Evolutionary conservation across 1,139 yeast species (phyloP).

Genomic region (Geotrichum carabidarum): DNA sequence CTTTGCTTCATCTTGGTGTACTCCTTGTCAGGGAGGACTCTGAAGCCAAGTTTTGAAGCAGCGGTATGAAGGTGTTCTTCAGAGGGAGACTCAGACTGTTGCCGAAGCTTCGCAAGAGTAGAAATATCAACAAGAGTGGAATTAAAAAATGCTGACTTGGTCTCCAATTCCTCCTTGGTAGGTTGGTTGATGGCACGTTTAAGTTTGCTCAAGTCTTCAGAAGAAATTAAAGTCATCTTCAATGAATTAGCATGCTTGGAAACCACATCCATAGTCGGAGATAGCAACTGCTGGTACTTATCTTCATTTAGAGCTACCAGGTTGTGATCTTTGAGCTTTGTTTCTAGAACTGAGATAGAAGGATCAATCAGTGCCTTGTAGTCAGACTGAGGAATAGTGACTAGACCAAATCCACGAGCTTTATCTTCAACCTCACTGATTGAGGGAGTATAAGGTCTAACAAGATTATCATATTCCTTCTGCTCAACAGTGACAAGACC

Average conservation of each 20-base stretch:
- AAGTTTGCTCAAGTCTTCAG: slow-evolving; percentile 28
- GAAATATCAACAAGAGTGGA: slow-evolving; percentile 36
- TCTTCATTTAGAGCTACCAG: slow-evolving; percentile 23
- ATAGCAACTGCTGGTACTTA: slow-evolving; percentile 31
- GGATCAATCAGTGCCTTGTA: slow-evolving; percentile 28
- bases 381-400: slow-evolving; percentile 15
- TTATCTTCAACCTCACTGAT: slow-evolving; percentile 26
- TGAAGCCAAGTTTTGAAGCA: slow-evolving; percentile 31
- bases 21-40: slow-evolving; percentile 29
- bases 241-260: slow-evolving; percentile 4
- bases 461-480: slow-evolving; percentile 22
- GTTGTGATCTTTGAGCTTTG: slow-evolving; percentile 10
- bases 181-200: slow-evolving; percentile 24
- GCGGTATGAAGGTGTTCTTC: slow-evolving; percentile 26
- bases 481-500: slow-evolving; percentile 31
- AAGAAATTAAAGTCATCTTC: slow-evolving; percentile 41
- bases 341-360: slow-evolving; percentile 22
- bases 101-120: slow-evolving; percentile 25
- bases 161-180: slow-evolving; percentile 7
- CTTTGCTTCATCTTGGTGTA: slow-evolving; percentile 21
- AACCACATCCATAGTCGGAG: slow-evolving; percentile 8
- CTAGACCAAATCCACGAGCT: slow-evolving; percentile 22
- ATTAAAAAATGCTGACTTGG: slow-evolving; percentile 33
- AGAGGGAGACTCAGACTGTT: slow-evolving; percentile 30
- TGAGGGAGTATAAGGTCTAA: slow-evolving; percentile 29